Evolutionary conservation across 768 basidiomycete species (phyloP), one percentile per base, ranked within the genome.

Genomic region (Hypholoma sublateritium): DNA sequence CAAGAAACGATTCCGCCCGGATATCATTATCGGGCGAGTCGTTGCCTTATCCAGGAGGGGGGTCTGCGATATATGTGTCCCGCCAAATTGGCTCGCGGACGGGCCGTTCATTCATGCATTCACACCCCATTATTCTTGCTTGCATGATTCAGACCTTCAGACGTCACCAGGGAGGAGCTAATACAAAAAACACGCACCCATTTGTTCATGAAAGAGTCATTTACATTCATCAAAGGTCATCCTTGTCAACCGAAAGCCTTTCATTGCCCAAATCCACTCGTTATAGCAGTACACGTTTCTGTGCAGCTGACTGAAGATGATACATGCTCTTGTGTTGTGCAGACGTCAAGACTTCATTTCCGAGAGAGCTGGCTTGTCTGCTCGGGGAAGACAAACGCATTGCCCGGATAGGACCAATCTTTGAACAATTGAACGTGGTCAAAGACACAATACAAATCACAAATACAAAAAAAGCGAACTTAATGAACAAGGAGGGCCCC

Each of bases 281-380:
- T 37, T 50, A 50, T 50, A 50, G 50, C 12, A 19, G 34, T 36
- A n/a, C 49, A 12, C 49, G 35, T 50, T 22, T 25, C 36, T 34
- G 37, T 17, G 50, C 50, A 50, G 50, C 50, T 37, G 50, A 50
- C 36, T 4, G 3, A 41, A 37, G 17, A 50, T 21, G 21, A 8
- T 32, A 32, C 28, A 32, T 32, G 28, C 9, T 32, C 35, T 21
- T 19, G 34, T 19, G 21, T 41, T 22, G 50, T 50, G 24, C 7
- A n/a, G 21, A 39, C 37, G 50, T 50, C 50, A 50, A 36, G 39
- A 37, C 2, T 50, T 50, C 35, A 50, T 50, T 50, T 50, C 50
- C 50, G 50, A 4, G 25, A 48, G 5, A 9, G 7, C 21, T 16
- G 19, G 39, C 19, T 50, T 22, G 34, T 21, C n/a, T 49, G 34